Conservation (phyloP, 345 rosid genomes). For the Euphorbia pulcherrima region DNA sequence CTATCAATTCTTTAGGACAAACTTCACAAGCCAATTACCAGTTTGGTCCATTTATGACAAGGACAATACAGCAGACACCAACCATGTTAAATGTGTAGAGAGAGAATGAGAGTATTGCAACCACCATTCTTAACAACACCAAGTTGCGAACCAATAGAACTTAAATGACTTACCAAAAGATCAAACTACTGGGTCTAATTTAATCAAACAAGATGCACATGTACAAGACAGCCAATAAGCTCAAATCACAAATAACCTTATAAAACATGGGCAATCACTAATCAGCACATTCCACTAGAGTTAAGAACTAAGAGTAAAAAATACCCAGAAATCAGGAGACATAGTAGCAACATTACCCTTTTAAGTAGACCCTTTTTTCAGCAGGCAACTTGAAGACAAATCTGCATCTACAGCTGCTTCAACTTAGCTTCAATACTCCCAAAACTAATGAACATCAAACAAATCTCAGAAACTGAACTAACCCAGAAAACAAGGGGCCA, state of each 20-base stretch:
- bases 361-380: too few relatives aligned
- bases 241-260: too few relatives aligned
- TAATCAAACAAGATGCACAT: not conserved
- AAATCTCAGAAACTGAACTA: slow-evolving; percentile 8
- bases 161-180: not conserved
- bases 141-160: not conserved
- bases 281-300: too few relatives aligned
- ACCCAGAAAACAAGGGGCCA: not conserved
- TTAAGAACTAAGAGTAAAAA: too few relatives aligned
- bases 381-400: too few relatives aligned
- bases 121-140: not conserved
- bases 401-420: too few relatives aligned
- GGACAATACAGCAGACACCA: not conserved
- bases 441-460: too few relatives aligned
- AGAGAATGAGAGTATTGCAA: not conserved
- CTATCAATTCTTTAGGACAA: not conserved
- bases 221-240: too few relatives aligned
- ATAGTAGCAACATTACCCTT: too few relatives aligned
- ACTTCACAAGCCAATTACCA: not conserved
- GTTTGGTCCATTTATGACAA: not conserved
- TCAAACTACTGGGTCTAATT: not conserved
- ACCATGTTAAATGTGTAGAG: not conserved
- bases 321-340: too few relatives aligned
- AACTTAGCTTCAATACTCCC: too few relatives aligned
- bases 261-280: too few relatives aligned